Percentiles rank a stretch among this genome's conserved stretches.
These are phyloP conservation scores for Skeletonema costatum DNA, from an alignment of 108 stramenopile species.

Conservation along the genomic window DNA sequence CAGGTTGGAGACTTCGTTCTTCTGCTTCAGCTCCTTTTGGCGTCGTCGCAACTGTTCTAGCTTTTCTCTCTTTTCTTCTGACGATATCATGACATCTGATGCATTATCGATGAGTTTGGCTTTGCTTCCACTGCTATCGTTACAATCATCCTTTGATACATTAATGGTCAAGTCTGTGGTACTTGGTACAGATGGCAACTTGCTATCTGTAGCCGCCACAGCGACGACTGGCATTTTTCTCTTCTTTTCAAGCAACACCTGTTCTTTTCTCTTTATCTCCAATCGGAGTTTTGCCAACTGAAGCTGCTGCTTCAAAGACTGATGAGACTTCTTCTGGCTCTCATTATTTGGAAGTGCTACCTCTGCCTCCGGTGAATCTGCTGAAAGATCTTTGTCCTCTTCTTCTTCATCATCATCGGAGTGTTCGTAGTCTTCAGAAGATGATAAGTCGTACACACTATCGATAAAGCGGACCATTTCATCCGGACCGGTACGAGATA, in stretches of 20 bases:
- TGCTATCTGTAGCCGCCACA: background rate
- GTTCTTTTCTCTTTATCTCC: slow-evolving; percentile 44
- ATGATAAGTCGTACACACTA: slow-evolving; percentile 30
- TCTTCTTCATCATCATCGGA: background rate
- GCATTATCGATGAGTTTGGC: background rate
- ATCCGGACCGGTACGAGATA: background rate
- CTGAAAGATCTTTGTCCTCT: background rate
- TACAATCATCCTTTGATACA: background rate
- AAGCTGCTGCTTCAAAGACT: slow-evolving; percentile 38
- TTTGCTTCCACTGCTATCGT: background rate
- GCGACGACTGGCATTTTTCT: background rate
- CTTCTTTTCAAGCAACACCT: slow-evolving; percentile 4
- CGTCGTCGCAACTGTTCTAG: slow-evolving; percentile 29
- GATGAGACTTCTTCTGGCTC: slow-evolving; percentile 17
- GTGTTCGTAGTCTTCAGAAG: slow-evolving; percentile 7
- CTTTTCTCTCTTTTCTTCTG: background rate
- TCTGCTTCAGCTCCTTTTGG: slow-evolving; percentile 44
- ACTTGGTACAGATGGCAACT: background rate
- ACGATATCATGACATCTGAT: background rate
- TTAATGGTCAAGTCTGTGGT: background rate
- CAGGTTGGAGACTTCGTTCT: slow-evolving; percentile 39
- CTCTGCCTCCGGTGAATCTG: background rate
- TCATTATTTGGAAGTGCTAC: slow-evolving; percentile 6
- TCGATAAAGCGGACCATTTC: slow-evolving; percentile 37
- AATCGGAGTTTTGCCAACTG: slow-evolving; percentile 42